Evolutionary conservation across 352 stramenopile species (phyloP).

Genomic region (Globisporangium rhizosaccharum): DNA sequence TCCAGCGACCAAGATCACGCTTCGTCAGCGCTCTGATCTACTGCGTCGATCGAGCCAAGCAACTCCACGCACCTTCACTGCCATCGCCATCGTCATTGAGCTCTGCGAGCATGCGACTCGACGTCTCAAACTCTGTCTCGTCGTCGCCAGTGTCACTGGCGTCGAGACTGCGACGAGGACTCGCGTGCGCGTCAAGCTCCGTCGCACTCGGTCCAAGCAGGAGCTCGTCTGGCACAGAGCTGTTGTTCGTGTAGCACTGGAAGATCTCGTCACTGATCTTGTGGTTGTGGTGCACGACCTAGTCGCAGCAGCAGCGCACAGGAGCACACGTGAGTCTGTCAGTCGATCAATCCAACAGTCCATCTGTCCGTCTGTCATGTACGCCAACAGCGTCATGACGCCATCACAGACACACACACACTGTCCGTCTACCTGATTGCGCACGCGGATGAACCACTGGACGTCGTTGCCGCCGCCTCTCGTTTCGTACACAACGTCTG

Average conservation of each 20-base stretch:
- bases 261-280: constrained; percentile 74
- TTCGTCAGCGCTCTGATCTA: no score
- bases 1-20: no score
- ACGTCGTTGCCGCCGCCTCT: constrained; percentile 26
- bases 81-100: constrained; percentile 7
- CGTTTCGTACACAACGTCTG: constrained; percentile 71
- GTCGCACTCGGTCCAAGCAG: constrained; percentile 29
- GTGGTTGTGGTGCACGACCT: constrained; percentile 78
- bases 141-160: neutral
- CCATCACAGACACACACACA: no score
- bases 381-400: neutral
- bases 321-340: neutral
- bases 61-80: neutral
- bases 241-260: constrained; percentile 78
- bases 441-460: constrained; percentile 65
- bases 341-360: neutral
- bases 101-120: constrained; percentile 13
- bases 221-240: constrained; percentile 65
- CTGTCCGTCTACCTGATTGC: constrained; percentile 45
- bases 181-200: constrained; percentile 3
- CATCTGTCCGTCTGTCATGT: no score
- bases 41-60: neutral
- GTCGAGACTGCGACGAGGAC: constrained; percentile 19
- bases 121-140: constrained; percentile 16
- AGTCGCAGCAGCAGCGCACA: neutral